Conservation (phyloP, 352 stramenopile species). For the Phytopythium oedochilum region DNA sequence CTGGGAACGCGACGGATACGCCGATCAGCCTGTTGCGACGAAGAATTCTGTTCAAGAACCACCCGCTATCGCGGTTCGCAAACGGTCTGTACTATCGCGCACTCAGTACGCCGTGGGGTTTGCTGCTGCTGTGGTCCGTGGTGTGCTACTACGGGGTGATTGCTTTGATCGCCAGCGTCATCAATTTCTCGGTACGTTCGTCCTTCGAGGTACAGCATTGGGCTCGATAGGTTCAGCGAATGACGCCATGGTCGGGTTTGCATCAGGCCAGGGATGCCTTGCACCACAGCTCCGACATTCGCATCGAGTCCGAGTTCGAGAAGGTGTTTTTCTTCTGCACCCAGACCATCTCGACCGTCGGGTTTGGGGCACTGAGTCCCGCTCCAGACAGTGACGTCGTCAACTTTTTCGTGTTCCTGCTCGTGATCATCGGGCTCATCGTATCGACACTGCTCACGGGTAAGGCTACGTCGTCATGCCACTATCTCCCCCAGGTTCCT, state of each 20-base stretch:
- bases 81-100: conserved; percentile 52
- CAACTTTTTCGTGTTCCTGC: conserved; percentile 60
- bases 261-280: conserved; percentile 12
- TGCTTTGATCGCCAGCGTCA: conserved; percentile 29
- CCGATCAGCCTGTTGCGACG: conserved; percentile 37
- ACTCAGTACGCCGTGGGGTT: conserved; percentile 35
- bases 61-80: conserved; percentile 28
- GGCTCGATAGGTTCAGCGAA: no score
- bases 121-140: conserved; percentile 31
- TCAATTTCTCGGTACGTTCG: conserved; percentile 43
- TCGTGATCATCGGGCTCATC: conserved; percentile 33
- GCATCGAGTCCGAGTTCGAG: conserved; percentile 17
- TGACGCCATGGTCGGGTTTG: neutral
- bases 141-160: conserved; percentile 34
- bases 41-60: conserved; percentile 37
- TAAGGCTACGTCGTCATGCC: neutral
- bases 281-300: conserved; percentile 7
- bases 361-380: conserved; percentile 40
- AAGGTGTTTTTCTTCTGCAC: conserved; percentile 55
- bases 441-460: conserved; percentile 51
- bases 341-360: conserved; percentile 59
- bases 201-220: no score
- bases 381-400: conserved; percentile 36
- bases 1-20: conserved; percentile 10
- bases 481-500: neutral